Evolutionary conservation across 2,329 filamentous ascomycete genomes (phyloP).

Genomic region (Biscogniauxia mediterranea): DNA sequence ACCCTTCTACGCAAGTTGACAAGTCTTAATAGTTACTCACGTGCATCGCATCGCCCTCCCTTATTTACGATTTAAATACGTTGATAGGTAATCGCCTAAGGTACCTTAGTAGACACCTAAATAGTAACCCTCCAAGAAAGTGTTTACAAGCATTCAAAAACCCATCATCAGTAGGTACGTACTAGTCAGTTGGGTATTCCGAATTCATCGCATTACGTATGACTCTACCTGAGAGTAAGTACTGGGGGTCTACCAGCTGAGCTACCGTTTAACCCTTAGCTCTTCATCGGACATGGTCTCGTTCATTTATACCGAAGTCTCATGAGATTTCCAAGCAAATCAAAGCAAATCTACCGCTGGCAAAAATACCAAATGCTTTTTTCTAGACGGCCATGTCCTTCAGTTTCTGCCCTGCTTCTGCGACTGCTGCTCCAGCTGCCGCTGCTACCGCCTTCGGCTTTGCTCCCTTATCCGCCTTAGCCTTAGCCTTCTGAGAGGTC

Average conservation of each 20-base stretch:
- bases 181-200: background rate
- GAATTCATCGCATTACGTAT: background rate
- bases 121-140: too few relatives aligned
- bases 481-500: conserved; percentile 56
- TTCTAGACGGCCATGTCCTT: conserved; percentile 27
- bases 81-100: too few relatives aligned
- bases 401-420: conserved; percentile 28
- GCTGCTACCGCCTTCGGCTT: conserved; percentile 27
- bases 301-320: conserved; percentile 1
- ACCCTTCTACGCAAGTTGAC: too few relatives aligned
- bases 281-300: background rate
- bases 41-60: too few relatives aligned
- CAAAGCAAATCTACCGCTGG: background rate
- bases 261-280: background rate
- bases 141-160: background rate
- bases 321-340: background rate
- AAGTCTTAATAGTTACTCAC: too few relatives aligned
- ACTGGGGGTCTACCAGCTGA: background rate
- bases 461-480: conserved; percentile 30
- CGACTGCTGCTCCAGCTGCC: conserved; percentile 21
- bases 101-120: too few relatives aligned
- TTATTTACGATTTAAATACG: too few relatives aligned
- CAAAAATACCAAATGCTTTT: background rate
- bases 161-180: background rate
- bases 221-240: background rate